Evolutionary conservation across 306 rosid genomes (phyloP), one percentile per base, ranked within the genome.

Genomic region (Boehmeria nivea): DNA sequence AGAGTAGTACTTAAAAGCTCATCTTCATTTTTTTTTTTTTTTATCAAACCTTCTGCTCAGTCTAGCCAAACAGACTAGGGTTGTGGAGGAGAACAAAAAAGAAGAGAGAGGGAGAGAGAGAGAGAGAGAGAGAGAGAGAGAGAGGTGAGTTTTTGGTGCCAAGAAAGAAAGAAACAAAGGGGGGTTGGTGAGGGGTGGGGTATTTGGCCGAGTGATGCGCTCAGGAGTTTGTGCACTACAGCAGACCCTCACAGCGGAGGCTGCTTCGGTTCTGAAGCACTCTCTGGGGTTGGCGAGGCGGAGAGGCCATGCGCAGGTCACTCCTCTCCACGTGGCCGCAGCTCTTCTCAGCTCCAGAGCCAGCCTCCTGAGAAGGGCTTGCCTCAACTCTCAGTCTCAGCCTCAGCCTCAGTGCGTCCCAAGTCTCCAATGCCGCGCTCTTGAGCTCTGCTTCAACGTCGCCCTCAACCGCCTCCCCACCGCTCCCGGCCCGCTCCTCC

Each of bases 231-330:
- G 94, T 72, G 83, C 81, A 43, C 81, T 78, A 51, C 89, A 82
- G 78, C 96, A 88, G 86, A 85, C 96, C 88, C 94, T 88, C 83
- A 82, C 96, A 65, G 78, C 88, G 55, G 96, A 88, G 94, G 94
- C 96, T 82, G 96, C 96, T 67, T 78, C 96, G 22, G 81, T 82
- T 14, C 53, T 85, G 76, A 88, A 85, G 84, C 96, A 82, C 48
- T 85, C 96, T 65, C 94, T 88, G 47, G 70, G 72, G 71, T 68
- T 88, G 58, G 94, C 96, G 17, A 59, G 90, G 53, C 62, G 96
- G 74, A 59, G 96, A 28, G 94, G 94, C 88, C 96, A 88, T 78
- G 96, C 94, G 63, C 96, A 88, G 80, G 71, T 88, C 82, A 88
- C 96, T 64, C 94, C 96, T 51, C 86, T 88, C 17, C 96, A 88